A percentile compares a stretch with the other conserved stretches of the same genome.
Conservation (phyloP, 495 filamentous ascomycete species). For the Ramalina intermedia region DNA sequence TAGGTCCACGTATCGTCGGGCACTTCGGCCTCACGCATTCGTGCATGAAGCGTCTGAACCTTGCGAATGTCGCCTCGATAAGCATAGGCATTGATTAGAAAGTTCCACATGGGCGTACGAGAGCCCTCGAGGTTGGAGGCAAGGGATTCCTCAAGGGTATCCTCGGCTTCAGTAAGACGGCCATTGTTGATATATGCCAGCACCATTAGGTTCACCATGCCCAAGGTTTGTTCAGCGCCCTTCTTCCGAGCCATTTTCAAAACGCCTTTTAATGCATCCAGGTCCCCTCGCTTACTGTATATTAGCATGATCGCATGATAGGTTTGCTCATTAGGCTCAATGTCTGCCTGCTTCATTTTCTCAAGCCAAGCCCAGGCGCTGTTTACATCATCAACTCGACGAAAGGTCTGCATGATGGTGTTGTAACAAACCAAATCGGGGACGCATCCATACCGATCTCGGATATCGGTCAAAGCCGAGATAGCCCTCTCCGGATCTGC, state of each 20-base stretch:
- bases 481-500: conserved; percentile 44
- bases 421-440: conserved; percentile 54
- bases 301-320: conserved; percentile 60
- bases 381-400: conserved; percentile 47
- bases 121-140: conserved; percentile 27
- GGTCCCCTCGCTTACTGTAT: conserved; percentile 57
- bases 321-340: conserved; percentile 41
- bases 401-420: conserved; percentile 57
- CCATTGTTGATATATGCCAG: conserved; percentile 54
- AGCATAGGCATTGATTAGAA: conserved; percentile 53
- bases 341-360: conserved; percentile 29
- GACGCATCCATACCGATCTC: conserved; percentile 33
- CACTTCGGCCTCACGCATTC: conserved; percentile 45
- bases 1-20: conserved; percentile 59
- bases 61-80: conserved; percentile 45
- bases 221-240: conserved; percentile 26
- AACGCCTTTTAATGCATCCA: conserved; percentile 49
- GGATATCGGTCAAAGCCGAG: conserved; percentile 44
- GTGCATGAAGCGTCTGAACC: conserved; percentile 42
- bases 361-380: conserved; percentile 46
- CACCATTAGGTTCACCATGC: conserved; percentile 51
- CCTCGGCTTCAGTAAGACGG: conserved; percentile 43
- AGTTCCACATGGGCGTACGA: conserved; percentile 62
- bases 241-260: conserved; percentile 36
- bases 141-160: conserved; percentile 34